Evolutionary conservation across 2,329 filamentous ascomycete genomes (phyloP), one percentile per base, ranked within the genome.

Genomic region (Cladophialophora chaetospira): DNA sequence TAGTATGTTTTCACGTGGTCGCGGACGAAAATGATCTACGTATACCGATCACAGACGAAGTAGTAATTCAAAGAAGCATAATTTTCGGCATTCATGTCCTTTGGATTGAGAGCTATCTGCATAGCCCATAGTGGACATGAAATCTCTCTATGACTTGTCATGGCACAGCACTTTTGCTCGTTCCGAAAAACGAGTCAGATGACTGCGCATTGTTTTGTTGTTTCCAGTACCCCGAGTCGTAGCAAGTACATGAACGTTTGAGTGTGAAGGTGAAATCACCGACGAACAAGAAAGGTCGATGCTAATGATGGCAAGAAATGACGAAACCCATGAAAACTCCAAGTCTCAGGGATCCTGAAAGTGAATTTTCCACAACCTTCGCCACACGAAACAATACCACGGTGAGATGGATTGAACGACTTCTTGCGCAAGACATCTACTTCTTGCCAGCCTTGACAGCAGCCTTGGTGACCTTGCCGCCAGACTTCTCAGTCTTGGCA

Each of bases 381-480:
- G 50, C 50, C 50, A 53, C 47, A 46, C 15, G 43, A 54, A 46
- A 57, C 44, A 48, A 57, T 52, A 35, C 43, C 55, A 42, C 29
- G 43, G n/a, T 51, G 33, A 42, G 17, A 51, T 51, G 48, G 48
- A 51, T 51, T 51, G 48, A 31, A 51, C 25, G 19, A 43, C 25
- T 53, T 29, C 55, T 47, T 49, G 55, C 43, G 21, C 40, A 45
- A 57, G 23, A 51, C 48, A 43, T 53, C 46, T 65, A 63, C 54
- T 65, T 65, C 63, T 65, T 65, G 42, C 61, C 58, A 56, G 63
- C 61, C 58, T 63, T 63, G 54, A 59, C 53, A 57, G 57, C 57
- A 52, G 60, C 57, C 50, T 75, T 74, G 70, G 72, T 74, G 65
- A 80, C 77, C 85, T 89, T 89, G 72, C 81, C 86, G 66, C 74